Conservation (phyloP, 1,284 basidiomycete species). For the Rhodotorula sp. region DNA sequence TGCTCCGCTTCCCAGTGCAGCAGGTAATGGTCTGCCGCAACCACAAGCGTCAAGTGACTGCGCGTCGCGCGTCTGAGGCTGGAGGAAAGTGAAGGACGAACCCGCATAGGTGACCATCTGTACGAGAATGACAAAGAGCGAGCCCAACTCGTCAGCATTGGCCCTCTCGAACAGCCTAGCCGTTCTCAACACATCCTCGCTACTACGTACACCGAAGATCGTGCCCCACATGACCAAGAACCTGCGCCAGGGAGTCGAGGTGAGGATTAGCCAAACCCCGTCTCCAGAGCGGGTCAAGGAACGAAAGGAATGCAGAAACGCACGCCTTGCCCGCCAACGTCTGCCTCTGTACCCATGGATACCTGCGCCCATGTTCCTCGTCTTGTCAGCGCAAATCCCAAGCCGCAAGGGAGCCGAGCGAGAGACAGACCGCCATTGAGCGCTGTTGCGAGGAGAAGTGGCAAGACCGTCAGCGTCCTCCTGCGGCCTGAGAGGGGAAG, state of each 20-base stretch:
- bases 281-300: too few species aligned
- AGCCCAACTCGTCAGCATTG: background rate
- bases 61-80: too few species aligned
- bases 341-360: conserved; percentile 13
- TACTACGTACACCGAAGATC: too few species aligned
- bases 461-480: background rate
- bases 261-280: too few species aligned
- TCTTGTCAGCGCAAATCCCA: too few species aligned
- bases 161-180: too few species aligned
- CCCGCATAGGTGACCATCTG: background rate
- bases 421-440: conserved; percentile 5
- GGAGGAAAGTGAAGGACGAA: background rate
- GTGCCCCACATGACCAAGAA: too few species aligned
- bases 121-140: too few species aligned
- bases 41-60: conserved; percentile 13
- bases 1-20: conserved; percentile 17
- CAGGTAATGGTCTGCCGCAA: conserved; percentile 25
- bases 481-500: background rate
- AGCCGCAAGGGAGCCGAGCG: too few species aligned
- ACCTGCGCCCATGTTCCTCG: too few species aligned
- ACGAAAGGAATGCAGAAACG: background rate
- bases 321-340: conserved; percentile 24
- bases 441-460: background rate
- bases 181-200: too few species aligned
- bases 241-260: too few species aligned